A percentile compares a stretch with the other conserved stretches of the same genome.
phyloP scores from a whole-genome alignment of 1,284 basidiomycete species.

The Cystobasidium slooffiae region DNA sequence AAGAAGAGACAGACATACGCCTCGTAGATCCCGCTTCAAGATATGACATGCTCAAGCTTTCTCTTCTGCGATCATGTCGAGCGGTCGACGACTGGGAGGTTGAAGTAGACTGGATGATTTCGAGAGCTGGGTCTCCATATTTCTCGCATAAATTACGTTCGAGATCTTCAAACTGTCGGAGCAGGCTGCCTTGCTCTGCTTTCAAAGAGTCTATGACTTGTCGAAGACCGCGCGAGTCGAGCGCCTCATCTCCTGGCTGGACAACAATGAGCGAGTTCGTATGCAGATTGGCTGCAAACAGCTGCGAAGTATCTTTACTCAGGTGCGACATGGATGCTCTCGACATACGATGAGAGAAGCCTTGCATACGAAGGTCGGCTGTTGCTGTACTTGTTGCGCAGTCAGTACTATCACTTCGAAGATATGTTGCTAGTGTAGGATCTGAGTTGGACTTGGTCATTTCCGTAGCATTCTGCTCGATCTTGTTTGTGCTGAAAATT shows the following conservation, averaged over 20 bases:
- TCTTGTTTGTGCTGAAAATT: neutral
- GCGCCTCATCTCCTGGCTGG: conserved; percentile 14
- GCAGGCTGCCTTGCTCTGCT: conserved; percentile 41
- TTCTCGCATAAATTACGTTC: neutral
- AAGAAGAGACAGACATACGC: conserved; percentile 9
- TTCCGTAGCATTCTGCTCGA: neutral
- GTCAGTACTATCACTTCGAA: neutral
- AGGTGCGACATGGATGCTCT: neutral
- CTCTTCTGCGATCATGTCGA: neutral
- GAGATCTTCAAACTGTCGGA: conserved; percentile 11
- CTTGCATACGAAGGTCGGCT: no score
- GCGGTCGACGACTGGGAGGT: neutral
- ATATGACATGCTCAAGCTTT: neutral
- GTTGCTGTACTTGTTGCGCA: no score
- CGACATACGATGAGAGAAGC: no score
- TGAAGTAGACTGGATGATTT: neutral
- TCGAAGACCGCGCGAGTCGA: conserved; percentile 24
- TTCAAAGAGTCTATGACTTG: conserved; percentile 39
- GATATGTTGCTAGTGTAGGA: neutral
- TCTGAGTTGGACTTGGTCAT: neutral
- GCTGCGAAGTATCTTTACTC: neutral
- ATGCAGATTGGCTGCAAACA: no score
- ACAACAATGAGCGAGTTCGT: conserved; percentile 25
- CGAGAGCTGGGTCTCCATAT: conserved; percentile 27
- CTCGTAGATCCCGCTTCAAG: neutral